Percentiles rank a stretch among this genome's conserved stretches.
phyloP scores from a whole-genome alignment of 805 yeast species.

The Phaffomyces opuntiae region DNA sequence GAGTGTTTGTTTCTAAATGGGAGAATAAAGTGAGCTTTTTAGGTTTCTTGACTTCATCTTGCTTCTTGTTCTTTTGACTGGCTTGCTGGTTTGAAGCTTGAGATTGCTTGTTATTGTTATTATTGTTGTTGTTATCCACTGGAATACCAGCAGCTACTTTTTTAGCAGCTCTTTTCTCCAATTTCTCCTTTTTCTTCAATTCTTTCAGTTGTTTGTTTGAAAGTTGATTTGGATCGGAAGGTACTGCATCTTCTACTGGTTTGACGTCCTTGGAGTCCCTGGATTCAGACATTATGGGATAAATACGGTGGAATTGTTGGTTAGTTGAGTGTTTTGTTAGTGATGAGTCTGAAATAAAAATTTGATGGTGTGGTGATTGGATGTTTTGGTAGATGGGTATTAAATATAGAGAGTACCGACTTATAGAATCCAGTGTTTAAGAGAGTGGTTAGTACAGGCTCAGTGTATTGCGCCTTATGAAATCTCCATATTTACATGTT shows the following conservation, averaged over 20 bases:
- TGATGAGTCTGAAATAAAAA: too few species aligned
- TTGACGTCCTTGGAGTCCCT: not conserved
- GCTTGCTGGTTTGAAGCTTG: conserved; percentile 21
- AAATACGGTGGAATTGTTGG: too few species aligned
- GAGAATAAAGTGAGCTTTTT: conserved; percentile 58
- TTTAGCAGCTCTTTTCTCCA: conserved; percentile 86
- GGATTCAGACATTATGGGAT: not conserved
- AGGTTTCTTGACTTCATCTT: conserved; percentile 24
- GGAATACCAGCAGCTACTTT: conserved; percentile 60
- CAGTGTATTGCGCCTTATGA: too few species aligned
- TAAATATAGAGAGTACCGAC: too few species aligned
- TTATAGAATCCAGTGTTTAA: too few species aligned
- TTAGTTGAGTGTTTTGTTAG: not conserved
- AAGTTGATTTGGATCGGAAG: conserved; percentile 27
- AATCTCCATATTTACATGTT: not conserved
- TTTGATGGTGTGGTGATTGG: not conserved
- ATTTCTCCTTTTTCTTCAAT: conserved; percentile 80
- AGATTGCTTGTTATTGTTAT: conserved; percentile 29
- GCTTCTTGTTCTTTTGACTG: conserved; percentile 27
- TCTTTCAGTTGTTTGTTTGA: conserved; percentile 83
- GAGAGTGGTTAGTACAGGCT: too few species aligned
- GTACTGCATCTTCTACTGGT: not conserved
- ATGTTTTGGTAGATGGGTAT: not conserved
- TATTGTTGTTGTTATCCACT: conserved; percentile 6
- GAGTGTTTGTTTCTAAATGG: conserved; percentile 75